Conservation (phyloP, 1,139 yeast genomes). For the Suhomyces anneliseae region DNA sequence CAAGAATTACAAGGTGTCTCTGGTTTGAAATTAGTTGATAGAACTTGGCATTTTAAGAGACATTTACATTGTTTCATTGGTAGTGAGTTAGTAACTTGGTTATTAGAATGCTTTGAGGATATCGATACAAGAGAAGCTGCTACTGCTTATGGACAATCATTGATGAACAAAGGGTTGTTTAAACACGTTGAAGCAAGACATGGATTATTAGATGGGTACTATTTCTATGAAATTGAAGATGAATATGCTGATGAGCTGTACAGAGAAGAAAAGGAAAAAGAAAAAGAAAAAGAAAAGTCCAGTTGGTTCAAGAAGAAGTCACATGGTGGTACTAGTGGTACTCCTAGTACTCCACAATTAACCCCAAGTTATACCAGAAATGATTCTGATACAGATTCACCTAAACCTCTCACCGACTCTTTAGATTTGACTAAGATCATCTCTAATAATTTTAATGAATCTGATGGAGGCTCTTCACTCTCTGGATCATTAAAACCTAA, state of each 20-base stretch:
- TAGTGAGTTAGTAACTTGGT: constrained; percentile 82
- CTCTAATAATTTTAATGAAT: constrained; percentile 25
- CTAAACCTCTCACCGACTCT: constrained; percentile 20
- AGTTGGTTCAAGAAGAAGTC: constrained; percentile 39
- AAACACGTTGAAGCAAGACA: constrained; percentile 82
- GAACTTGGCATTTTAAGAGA: constrained; percentile 88
- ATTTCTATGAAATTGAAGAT: constrained; percentile 72
- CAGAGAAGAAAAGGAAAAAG: constrained; percentile 14
- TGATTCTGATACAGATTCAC: constrained; percentile 36
- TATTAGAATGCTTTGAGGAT: constrained; percentile 74
- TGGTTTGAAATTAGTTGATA: constrained; percentile 64
- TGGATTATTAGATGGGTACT: constrained; percentile 87
- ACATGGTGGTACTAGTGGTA: constrained; percentile 2
- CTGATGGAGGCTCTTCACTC: constrained; percentile 35
- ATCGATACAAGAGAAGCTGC: constrained; percentile 83
- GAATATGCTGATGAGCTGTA: constrained; percentile 48
- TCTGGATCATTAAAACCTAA: constrained; percentile 30
- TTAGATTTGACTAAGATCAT: constrained; percentile 26
- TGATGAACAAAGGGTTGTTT: constrained; percentile 73
- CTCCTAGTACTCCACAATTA: constrained; percentile 17
- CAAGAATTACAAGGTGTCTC: constrained; percentile 67
- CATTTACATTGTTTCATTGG: constrained; percentile 84
- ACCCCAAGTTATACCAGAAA: constrained; percentile 20
- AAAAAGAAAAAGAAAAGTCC: constrained; percentile 1
- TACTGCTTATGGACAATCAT: constrained; percentile 67